Evolutionary conservation across 176 grass and related monocot genomes (phyloP).

Genomic region (Oryza nivara): DNA sequence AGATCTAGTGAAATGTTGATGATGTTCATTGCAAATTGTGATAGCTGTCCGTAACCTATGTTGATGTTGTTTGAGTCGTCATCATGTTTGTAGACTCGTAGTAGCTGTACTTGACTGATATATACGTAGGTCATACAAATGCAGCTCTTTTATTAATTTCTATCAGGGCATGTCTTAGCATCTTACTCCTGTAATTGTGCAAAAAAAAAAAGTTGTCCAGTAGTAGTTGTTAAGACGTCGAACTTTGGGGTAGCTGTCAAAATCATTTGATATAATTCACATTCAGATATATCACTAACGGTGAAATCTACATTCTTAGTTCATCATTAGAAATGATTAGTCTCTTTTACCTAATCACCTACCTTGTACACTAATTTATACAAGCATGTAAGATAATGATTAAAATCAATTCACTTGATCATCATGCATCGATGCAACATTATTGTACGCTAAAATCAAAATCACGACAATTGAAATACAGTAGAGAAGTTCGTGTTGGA

Average conservation of each 20-base stretch:
- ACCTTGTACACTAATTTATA: conserved; percentile 2
- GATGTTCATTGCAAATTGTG: neutral
- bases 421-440: neutral
- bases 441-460: neutral
- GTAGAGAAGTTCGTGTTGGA: neutral
- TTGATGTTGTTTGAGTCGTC: neutral
- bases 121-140: no score
- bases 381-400: neutral
- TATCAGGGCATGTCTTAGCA: no score
- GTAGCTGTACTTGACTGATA: neutral
- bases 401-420: conserved; percentile 8
- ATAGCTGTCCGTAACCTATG: conserved; percentile 8
- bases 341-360: conserved; percentile 14
- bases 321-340: conserved; percentile 3
- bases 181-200: neutral
- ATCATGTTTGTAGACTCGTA: neutral
- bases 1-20: conserved; percentile 1
- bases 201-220: neutral
- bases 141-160: no score
- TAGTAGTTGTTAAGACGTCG: neutral
- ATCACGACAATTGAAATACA: neutral
- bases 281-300: neutral
- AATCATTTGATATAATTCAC: neutral
- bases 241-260: conserved; percentile 1
- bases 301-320: neutral